Conservation (phyloP, 202 grass and related monocot genomes). For the Eragrostis tef region DNA sequence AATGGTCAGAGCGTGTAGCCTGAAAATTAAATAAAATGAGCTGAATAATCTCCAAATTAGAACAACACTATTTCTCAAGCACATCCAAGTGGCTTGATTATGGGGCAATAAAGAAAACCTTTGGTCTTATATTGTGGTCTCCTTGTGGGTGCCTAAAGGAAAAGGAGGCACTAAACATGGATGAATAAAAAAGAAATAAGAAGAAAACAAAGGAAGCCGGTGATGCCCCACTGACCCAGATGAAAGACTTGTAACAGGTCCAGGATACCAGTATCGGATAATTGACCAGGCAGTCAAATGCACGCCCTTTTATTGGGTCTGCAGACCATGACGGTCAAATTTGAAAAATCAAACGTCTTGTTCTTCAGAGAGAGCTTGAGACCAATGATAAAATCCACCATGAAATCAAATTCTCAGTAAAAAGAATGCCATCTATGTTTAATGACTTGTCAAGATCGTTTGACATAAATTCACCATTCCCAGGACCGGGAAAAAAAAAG, state of each 20-base stretch:
- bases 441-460: not conserved
- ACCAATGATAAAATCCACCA: not conserved
- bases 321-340: slow-evolving; percentile 19
- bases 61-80: not conserved
- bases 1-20: too few species aligned
- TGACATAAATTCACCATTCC: not conserved
- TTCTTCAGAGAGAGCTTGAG: not conserved
- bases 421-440: not conserved
- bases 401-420: not conserved
- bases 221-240: not conserved
- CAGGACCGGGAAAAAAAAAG: not conserved
- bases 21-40: too few species aligned
- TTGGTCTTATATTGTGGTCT: not conserved
- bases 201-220: not conserved
- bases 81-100: not conserved
- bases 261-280: not conserved
- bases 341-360: not conserved
- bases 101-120: not conserved
- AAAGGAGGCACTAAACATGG: not conserved
- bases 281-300: slow-evolving; percentile 31
- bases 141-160: not conserved
- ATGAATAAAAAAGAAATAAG: not conserved
- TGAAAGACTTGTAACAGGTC: slow-evolving; percentile 30
- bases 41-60: too few species aligned
- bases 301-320: slow-evolving; percentile 1